Conservation (phyloP, 2,329 filamentous ascomycete genomes). For the Fusarium sp. region DNA sequence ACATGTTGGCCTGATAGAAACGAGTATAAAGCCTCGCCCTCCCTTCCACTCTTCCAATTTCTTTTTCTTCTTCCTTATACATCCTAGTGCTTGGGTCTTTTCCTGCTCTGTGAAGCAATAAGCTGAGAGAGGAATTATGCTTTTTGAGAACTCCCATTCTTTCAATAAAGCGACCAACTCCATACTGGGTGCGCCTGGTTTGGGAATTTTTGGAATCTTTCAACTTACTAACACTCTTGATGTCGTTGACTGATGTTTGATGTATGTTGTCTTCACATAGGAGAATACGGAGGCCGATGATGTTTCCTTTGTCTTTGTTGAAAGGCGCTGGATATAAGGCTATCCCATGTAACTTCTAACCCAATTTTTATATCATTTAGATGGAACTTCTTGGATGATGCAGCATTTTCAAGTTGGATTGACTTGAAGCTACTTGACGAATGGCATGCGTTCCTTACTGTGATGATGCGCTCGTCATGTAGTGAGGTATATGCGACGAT, state of each 20-base stretch:
- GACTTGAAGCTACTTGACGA: neutral
- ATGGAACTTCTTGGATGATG: neutral
- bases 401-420: no score
- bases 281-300: neutral
- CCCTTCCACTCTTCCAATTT: neutral
- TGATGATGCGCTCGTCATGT: no score
- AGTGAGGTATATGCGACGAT: no score
- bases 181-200: neutral
- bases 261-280: neutral
- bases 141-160: neutral
- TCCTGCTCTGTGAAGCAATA: conserved; percentile 10
- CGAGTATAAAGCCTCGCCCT: neutral
- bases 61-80: neutral
- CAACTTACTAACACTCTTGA: neutral
- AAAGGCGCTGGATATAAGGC: neutral
- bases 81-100: conserved; percentile 1
- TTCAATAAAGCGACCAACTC: neutral
- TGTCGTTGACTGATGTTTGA: neutral
- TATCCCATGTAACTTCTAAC: accelerated
- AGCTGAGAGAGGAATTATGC: conserved; percentile 3
- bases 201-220: conserved; percentile 9
- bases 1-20: neutral
- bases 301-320: neutral
- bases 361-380: neutral
- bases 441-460: neutral